Percentiles rank a stretch among this genome's conserved stretches.
Evolutionary conservation across 441 rosid species (phyloP).

Genomic region (Manihot esculenta): DNA sequence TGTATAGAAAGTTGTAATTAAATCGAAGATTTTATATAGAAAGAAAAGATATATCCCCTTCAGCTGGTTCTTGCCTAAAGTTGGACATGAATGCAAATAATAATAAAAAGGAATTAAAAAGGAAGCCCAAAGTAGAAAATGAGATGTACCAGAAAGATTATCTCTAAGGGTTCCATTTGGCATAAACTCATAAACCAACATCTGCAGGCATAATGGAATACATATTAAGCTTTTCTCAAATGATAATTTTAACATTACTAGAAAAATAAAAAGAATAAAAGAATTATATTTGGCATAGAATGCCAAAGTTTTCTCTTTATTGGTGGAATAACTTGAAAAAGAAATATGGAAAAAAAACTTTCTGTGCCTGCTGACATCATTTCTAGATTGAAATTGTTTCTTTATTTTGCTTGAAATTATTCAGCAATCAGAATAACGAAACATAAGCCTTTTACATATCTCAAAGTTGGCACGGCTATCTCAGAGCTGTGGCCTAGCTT

Average conservation of each 20-base stretch:
- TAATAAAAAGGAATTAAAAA: background rate
- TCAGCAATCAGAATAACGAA: background rate
- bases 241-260: background rate
- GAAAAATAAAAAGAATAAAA: background rate
- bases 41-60: background rate
- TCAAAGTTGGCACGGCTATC: background rate
- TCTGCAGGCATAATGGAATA: conserved; percentile 44
- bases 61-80: background rate
- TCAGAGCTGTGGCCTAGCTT: background rate
- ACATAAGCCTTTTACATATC: background rate
- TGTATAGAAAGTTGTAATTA: conserved; percentile 7
- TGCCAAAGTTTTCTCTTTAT: background rate
- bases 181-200: conserved; percentile 94
- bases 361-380: background rate
- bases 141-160: conserved; percentile 65
- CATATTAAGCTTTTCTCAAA: conserved; percentile 11
- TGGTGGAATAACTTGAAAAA: background rate
- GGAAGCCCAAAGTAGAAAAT: conserved; percentile 1
- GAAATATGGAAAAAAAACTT: background rate
- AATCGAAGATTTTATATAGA: background rate
- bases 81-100: background rate
- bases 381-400: background rate
- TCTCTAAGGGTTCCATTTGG: conserved; percentile 88
- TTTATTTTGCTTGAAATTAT: background rate
- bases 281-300: background rate